Evolutionary conservation across 805 yeast species (phyloP).

Genomic region (Cyberlindnera samutprakarnensis): DNA sequence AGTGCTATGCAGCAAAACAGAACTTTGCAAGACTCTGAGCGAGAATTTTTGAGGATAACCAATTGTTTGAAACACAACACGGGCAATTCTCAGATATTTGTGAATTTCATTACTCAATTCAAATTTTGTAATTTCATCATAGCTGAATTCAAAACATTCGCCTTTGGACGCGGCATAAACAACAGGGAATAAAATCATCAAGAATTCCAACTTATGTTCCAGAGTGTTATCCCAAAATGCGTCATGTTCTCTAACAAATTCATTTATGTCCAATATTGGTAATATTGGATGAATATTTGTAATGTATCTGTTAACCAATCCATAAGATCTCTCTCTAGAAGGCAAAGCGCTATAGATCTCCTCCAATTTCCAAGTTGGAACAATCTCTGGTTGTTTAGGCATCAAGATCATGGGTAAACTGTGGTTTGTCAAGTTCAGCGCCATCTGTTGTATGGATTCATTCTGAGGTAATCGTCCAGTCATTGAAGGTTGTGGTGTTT

Average conservation of each 20-base stretch:
- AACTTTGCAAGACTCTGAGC: constrained; percentile 36
- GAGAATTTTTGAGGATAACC: constrained; percentile 41
- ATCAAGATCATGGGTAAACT: constrained; percentile 20
- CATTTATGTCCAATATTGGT: constrained; percentile 42
- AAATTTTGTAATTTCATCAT: constrained; percentile 25
- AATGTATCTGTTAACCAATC: constrained; percentile 39
- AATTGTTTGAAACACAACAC: constrained; percentile 40
- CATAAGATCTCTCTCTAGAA: constrained; percentile 35
- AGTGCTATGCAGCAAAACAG: constrained; percentile 43
- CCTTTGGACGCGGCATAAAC: constrained; percentile 53
- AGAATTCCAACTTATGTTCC: constrained; percentile 34
- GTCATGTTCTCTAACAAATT: constrained; percentile 38
- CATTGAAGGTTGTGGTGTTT: constrained; percentile 14
- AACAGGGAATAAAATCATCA: constrained; percentile 43
- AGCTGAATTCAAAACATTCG: constrained; percentile 50
- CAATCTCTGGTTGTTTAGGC: constrained; percentile 18
- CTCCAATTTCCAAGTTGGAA: constrained; percentile 19
- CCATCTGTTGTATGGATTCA: constrained; percentile 7
- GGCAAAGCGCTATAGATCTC: constrained; percentile 41
- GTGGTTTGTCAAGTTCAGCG: constrained; percentile 16
- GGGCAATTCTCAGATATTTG: constrained; percentile 40
- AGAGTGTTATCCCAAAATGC: constrained; percentile 36
- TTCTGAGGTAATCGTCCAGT: constrained; percentile 12
- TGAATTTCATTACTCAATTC: constrained; percentile 37
- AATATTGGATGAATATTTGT: constrained; percentile 49